Conservation (phyloP, 2,329 filamentous ascomycete genomes). For the Fusarium pseudograminearum region DNA sequence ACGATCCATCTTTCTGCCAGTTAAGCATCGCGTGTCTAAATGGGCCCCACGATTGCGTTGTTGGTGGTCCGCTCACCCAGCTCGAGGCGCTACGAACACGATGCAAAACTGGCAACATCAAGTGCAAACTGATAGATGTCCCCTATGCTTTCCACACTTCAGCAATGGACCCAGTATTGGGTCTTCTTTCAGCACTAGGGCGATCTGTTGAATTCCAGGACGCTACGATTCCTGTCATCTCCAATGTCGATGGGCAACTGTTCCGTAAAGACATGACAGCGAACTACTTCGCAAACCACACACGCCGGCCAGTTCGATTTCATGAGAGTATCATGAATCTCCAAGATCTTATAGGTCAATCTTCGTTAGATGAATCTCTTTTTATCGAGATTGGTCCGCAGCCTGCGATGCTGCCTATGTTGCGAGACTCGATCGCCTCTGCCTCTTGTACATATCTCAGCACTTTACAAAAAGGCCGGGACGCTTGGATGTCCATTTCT, state of each 20-base stretch:
- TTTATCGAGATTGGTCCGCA: constrained; percentile 1
- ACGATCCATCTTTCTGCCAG: neutral
- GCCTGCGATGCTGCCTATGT: neutral
- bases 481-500: neutral
- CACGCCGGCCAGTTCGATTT: neutral
- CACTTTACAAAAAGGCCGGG: constrained; percentile 1
- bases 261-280: neutral
- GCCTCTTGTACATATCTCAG: neutral
- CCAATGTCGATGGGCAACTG: neutral
- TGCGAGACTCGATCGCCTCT: neutral
- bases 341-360: neutral
- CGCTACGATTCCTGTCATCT: neutral
- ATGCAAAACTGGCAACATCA: neutral
- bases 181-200: neutral
- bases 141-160: constrained; percentile 6
- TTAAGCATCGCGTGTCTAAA: constrained; percentile 1
- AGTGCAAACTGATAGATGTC: neutral
- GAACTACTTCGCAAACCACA: neutral
- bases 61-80: neutral
- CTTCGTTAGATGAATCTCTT: neutral
- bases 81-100: neutral
- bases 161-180: neutral
- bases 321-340: neutral
- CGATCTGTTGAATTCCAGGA: neutral
- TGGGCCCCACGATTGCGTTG: neutral